Conservation (phyloP, 2,329 filamentous ascomycete species). For the Penicillium sp. region DNA sequence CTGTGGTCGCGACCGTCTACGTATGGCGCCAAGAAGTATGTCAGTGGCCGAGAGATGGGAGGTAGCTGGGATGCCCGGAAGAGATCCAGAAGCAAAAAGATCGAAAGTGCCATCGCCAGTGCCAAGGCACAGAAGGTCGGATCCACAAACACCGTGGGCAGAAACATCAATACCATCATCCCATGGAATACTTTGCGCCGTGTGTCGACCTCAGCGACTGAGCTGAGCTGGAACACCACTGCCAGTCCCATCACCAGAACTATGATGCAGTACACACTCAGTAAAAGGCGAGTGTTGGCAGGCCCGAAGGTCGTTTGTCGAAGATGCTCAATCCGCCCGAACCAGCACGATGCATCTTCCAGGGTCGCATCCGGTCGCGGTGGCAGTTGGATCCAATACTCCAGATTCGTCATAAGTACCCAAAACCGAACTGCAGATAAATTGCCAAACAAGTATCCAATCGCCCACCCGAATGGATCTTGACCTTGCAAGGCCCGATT, state of each 20-base stretch:
- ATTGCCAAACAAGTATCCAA: conserved; percentile 86
- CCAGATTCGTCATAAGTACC: conserved; percentile 67
- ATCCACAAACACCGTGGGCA: conserved; percentile 84
- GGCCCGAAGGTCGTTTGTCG: conserved; percentile 67
- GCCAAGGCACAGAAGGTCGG: conserved; percentile 80
- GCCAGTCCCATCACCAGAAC: conserved; percentile 72
- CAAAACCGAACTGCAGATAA: conserved; percentile 69
- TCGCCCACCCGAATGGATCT: conserved; percentile 89
- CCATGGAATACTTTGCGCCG: conserved; percentile 96
- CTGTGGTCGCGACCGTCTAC: conserved; percentile 91
- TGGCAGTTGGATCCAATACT: conserved; percentile 75
- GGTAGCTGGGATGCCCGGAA: conserved; percentile 89
- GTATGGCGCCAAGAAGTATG: conserved; percentile 85
- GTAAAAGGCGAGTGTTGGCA: conserved; percentile 76
- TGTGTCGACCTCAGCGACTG: conserved; percentile 88
- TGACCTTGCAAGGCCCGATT: conserved; percentile 65
- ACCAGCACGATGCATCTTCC: conserved; percentile 44
- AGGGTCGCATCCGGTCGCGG: conserved; percentile 33
- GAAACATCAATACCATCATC: conserved; percentile 95
- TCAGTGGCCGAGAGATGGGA: conserved; percentile 81
- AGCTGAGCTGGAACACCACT: conserved; percentile 72
- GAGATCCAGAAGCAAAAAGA: conserved; percentile 87
- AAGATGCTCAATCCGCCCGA: conserved; percentile 66
- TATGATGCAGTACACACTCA: conserved; percentile 71
- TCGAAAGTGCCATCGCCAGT: conserved; percentile 73